phyloP scores from a whole-genome alignment of 441 rosid genomes.

The Corymbia calophylla region DNA sequence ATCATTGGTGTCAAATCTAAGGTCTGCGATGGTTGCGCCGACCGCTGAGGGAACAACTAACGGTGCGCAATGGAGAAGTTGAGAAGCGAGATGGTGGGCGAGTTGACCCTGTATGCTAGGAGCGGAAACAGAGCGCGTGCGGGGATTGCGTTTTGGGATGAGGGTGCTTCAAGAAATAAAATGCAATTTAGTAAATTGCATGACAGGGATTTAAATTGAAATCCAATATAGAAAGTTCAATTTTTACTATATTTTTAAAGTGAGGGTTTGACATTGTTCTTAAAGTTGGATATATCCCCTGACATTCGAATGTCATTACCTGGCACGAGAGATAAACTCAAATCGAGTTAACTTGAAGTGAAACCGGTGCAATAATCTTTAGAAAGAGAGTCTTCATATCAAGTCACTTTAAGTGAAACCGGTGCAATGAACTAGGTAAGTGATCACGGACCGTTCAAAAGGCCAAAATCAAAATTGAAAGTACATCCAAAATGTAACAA shows the following conservation, averaged over 20 bases:
- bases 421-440: not conserved
- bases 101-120: not conserved
- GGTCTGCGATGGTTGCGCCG: not conserved
- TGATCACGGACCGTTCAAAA: not conserved
- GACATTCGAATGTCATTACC: not conserved
- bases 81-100: not conserved
- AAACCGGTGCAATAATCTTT: not conserved
- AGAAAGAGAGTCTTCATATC: not conserved
- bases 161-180: not conserved
- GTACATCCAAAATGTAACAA: not conserved
- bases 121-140: not conserved
- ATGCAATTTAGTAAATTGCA: not conserved
- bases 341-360: not conserved
- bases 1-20: not conserved
- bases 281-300: not conserved
- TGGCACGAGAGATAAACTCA: not conserved
- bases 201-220: not conserved
- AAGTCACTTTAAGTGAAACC: not conserved
- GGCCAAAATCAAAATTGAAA: not conserved
- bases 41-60: not conserved
- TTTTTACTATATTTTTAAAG: not conserved
- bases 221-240: not conserved
- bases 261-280: not conserved
- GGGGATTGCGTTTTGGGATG: not conserved
- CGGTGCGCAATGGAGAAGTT: not conserved